Conservation (phyloP, 805 yeast genomes). For the Starmera caribaea region DNA sequence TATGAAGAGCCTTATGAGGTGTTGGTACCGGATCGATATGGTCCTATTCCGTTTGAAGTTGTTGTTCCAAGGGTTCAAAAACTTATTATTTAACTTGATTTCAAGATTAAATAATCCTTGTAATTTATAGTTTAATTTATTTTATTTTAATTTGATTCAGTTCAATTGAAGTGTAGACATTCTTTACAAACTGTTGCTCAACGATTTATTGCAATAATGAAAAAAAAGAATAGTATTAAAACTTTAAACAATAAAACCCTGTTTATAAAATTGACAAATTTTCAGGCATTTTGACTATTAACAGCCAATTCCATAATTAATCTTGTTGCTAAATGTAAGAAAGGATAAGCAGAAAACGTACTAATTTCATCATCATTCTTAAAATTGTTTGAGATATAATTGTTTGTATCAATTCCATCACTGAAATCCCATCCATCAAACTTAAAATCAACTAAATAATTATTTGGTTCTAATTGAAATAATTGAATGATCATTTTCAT, state of each 20-base stretch:
- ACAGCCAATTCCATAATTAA: constrained; percentile 96
- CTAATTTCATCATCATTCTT: constrained; percentile 62
- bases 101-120: too few relatives aligned
- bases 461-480: constrained; percentile 92
- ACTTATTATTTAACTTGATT: too few relatives aligned
- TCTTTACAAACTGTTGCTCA: too few relatives aligned
- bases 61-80: too few relatives aligned
- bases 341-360: constrained; percentile 93
- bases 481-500: constrained; percentile 97
- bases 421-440: constrained; percentile 91
- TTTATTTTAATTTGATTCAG: too few relatives aligned
- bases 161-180: too few relatives aligned
- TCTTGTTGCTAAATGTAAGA: constrained; percentile 83
- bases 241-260: too few relatives aligned
- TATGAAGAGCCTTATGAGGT: too few relatives aligned
- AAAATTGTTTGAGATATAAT: constrained; percentile 13
- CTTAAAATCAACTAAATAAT: constrained; percentile 92
- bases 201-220: not conserved
- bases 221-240: not conserved
- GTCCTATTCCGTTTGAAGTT: too few relatives aligned
- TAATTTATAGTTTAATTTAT: too few relatives aligned
- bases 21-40: too few relatives aligned
- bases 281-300: constrained; percentile 53
- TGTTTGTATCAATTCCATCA: constrained; percentile 22
- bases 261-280: not conserved